Percentiles rank a stretch among this genome's conserved stretches.
Conservation (phyloP, 1,284 basidiomycete species). For the Anthracocystis setariae region DNA sequence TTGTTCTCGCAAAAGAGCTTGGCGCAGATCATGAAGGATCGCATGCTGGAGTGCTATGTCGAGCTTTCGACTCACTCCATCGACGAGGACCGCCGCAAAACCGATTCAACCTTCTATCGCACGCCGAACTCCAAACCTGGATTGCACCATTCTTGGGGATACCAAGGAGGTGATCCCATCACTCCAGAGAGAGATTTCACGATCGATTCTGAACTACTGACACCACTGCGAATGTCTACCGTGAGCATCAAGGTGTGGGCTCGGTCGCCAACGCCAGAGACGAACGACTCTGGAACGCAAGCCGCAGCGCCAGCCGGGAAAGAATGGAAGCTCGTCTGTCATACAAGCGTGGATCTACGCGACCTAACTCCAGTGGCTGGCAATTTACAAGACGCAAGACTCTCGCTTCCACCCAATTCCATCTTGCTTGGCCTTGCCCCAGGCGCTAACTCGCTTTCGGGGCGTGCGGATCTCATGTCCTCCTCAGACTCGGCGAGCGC, state of each 20-base stretch:
- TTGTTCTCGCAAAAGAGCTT: slow-evolving; percentile 38
- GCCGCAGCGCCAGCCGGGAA: neutral
- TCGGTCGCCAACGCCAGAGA: slow-evolving; percentile 4
- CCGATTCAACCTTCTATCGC: slow-evolving; percentile 19
- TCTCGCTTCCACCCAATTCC: slow-evolving; percentile 29
- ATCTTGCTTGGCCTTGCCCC: slow-evolving; percentile 36
- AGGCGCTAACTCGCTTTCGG: slow-evolving; percentile 40
- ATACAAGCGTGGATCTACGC: slow-evolving; percentile 26
- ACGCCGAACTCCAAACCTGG: slow-evolving; percentile 29
- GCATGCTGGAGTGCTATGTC: slow-evolving; percentile 43
- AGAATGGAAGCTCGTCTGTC: slow-evolving; percentile 35
- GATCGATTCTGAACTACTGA: neutral
- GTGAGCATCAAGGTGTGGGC: slow-evolving; percentile 29
- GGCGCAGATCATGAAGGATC: slow-evolving; percentile 43
- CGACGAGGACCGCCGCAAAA: neutral
- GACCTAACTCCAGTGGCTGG: slow-evolving; percentile 32
- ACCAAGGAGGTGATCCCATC: slow-evolving; percentile 30
- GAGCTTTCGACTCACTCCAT: slow-evolving; percentile 18
- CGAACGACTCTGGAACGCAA: neutral
- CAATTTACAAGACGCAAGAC: slow-evolving; percentile 18
- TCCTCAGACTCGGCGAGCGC: slow-evolving; percentile 1
- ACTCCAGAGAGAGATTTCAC: slow-evolving; percentile 35
- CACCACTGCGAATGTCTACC: slow-evolving; percentile 5
- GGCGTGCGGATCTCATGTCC: slow-evolving; percentile 8
- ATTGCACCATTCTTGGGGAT: slow-evolving; percentile 48